Base-by-base conservation (phyloP, 2,329 filamentous ascomycete genomes). In the Paracorniculantispora psalliotae region DNA sequence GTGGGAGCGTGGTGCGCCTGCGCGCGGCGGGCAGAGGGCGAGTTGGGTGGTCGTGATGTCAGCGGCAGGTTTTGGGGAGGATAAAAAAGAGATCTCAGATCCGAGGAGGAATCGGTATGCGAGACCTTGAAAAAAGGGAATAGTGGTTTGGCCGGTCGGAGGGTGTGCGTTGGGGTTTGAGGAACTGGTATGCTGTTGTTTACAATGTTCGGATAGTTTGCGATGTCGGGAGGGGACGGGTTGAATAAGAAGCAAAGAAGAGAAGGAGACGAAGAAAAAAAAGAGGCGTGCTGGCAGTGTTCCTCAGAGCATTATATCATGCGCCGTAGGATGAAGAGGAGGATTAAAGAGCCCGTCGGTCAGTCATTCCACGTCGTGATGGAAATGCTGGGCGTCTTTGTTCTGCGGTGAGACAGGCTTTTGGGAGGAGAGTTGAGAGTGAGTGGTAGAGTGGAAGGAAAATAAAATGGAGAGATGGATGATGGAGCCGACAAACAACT, bases 281-380 rank as follows among this genome's bases (percentile, higher is more conserved):
- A n/a, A 30, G 10, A 33, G 50, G 7, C 35, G 35, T 17, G 17
- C 26, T 53, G 41, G n/a, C 7, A 28, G 28, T 19, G 19, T 49
- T 54, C 26, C 25, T 59, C 57, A 59, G 49, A 43, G 50, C 57
- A 59, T 59, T 50, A 55, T 59, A 59, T 33, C 49, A 59, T 59
- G 57, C 41, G 43, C 49, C 43, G 49, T 53, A 51, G 47, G 55
- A 12, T 17, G 25, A 19, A 13, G 28, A 47, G 26, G 26, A 56
- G n/a, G 21, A 56, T 9, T 37, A 25, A 23, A 48, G 21, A 48
- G 6, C 33, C 30, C 44, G 33, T 26, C 19, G 44, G 23, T 57
- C 30, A 13, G 55, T 41, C 55, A 57, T 57, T 50, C 48, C 47
- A 44, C 37, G 47, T 52, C 39, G 37, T 52, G 56, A 44, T 46